phyloP scores from a whole-genome alignment of 2,329 filamentous ascomycete species.

The Pseudogymnoascus sp. region DNA sequence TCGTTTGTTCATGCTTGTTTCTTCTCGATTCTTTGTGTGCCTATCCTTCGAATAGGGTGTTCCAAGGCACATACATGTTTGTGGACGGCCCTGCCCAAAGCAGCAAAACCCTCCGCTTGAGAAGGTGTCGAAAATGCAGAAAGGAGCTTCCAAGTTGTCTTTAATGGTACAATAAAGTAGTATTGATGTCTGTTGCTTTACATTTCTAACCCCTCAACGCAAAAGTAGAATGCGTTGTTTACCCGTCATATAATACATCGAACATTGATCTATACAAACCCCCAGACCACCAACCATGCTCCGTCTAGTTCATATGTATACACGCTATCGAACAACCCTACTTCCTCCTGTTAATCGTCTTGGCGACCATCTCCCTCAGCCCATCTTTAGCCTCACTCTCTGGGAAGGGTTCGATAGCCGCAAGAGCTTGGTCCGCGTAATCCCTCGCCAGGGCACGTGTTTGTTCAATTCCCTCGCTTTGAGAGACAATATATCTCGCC shows the following conservation, averaged over 20 bases:
- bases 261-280: conserved; percentile 5
- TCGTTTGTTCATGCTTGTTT: neutral
- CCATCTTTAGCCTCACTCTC: conserved; percentile 93
- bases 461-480: conserved; percentile 83
- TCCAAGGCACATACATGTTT: neutral
- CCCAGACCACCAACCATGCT: conserved; percentile 3
- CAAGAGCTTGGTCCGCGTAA: conserved; percentile 81
- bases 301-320: conserved; percentile 8
- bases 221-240: neutral
- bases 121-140: neutral
- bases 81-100: neutral
- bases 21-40: neutral
- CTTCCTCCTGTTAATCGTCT: conserved; percentile 83
- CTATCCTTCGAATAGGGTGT: neutral
- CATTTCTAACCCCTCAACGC: neutral
- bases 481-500: conserved; percentile 78
- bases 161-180: neutral
- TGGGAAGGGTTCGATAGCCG: conserved; percentile 76
- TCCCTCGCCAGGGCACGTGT: conserved; percentile 85
- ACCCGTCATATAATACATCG: conserved; percentile 7
- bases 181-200: neutral
- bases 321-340: conserved; percentile 35
- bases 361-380: conserved; percentile 86
- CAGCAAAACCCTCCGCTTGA: neutral
- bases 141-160: neutral